These are phyloP conservation scores for Arthrobotrys sphaeroides DNA, from an alignment of 2,329 filamentous ascomycete genomes.

Conservation along the genomic window DNA sequence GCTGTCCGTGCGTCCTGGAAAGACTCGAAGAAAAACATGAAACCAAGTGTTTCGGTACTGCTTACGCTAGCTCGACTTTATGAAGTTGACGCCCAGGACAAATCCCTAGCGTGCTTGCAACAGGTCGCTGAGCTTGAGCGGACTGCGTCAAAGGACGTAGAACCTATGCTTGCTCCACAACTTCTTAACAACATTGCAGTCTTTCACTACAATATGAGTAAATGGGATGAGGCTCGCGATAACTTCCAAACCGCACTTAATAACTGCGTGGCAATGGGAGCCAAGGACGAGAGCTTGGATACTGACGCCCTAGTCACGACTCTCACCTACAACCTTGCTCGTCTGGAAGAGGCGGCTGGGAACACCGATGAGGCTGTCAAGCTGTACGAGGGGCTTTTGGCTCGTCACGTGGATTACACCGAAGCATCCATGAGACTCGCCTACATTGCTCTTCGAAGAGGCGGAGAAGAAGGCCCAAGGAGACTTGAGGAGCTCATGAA, in stretches of 20 bases:
- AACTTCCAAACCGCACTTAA: slow-evolving; percentile 92
- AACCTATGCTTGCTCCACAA: slow-evolving; percentile 79
- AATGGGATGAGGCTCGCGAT: slow-evolving; percentile 79
- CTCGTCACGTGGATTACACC: slow-evolving; percentile 88
- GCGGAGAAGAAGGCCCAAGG: slow-evolving; percentile 84
- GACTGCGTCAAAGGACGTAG: slow-evolving; percentile 73
- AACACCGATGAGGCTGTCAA: slow-evolving; percentile 83
- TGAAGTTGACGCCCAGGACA: slow-evolving; percentile 84
- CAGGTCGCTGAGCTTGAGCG: slow-evolving; percentile 92
- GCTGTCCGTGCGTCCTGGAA: slow-evolving; percentile 88
- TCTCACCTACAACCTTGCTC: slow-evolving; percentile 94
- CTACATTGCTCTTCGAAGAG: slow-evolving; percentile 84
- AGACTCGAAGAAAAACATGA: slow-evolving; percentile 83
- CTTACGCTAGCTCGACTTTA: slow-evolving; percentile 92
- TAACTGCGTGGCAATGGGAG: slow-evolving; percentile 80
- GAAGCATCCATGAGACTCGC: slow-evolving; percentile 89
- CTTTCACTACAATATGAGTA: slow-evolving; percentile 89
- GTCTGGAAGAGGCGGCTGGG: slow-evolving; percentile 88
- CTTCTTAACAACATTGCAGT: slow-evolving; percentile 97
- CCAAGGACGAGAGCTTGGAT: slow-evolving; percentile 78
- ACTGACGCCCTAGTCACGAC: slow-evolving; percentile 92
- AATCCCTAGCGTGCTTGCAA: slow-evolving; percentile 87
- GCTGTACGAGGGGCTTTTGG: slow-evolving; percentile 85
- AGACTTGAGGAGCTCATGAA: slow-evolving; percentile 86
- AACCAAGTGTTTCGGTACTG: slow-evolving; percentile 84